These are phyloP conservation scores for Phytopythium kandeliae DNA, from an alignment of 352 stramenopile species.

Conservation along the genomic window DNA sequence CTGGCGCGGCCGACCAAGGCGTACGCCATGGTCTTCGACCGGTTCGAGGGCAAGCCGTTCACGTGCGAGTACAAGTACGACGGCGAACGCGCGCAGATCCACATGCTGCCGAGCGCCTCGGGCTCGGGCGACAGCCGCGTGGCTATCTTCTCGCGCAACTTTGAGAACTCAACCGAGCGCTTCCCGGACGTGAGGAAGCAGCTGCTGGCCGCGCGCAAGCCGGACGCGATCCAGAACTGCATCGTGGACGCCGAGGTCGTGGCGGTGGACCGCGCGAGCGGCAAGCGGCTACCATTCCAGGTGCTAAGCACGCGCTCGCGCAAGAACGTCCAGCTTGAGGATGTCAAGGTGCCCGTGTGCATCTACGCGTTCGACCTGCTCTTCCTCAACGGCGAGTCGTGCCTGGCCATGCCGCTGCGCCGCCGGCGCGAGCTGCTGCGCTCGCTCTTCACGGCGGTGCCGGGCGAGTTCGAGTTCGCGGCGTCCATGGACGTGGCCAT, in stretches of 20 bases:
- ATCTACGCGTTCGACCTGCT: conserved; percentile 99
- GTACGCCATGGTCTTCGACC: conserved; percentile 95
- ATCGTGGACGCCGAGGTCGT: conserved; percentile 99
- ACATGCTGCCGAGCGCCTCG: conserved; percentile 83
- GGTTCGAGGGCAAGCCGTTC: conserved; percentile 94
- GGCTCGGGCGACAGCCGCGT: conserved; percentile 34
- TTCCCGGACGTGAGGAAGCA: conserved; percentile 91
- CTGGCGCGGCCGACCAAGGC: conserved; percentile 97
- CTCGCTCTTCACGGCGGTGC: conserved; percentile 89
- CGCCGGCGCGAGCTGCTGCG: conserved; percentile 91
- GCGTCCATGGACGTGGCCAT: conserved; percentile 86
- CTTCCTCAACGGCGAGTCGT: conserved; percentile 95
- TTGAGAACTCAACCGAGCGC: conserved; percentile 97
- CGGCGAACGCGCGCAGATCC: conserved; percentile 96
- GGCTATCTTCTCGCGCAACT: conserved; percentile 98
- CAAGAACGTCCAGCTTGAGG: conserved; percentile 89
- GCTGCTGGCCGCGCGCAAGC: conserved; percentile 56
- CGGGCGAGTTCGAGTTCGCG: conserved; percentile 94
- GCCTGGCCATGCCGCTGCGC: conserved; percentile 87
- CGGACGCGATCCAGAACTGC: conserved; percentile 72
- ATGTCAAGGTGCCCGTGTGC: conserved; percentile 89
- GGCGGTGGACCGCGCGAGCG: conserved; percentile 94
- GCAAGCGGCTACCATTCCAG: conserved; percentile 98
- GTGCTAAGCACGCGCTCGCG: conserved; percentile 96
- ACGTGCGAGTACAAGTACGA: conserved; percentile 99